These are phyloP conservation scores for Ammopiptanthus mongolicus DNA, from an alignment of 306 rosid species.

Conservation along the genomic window DNA sequence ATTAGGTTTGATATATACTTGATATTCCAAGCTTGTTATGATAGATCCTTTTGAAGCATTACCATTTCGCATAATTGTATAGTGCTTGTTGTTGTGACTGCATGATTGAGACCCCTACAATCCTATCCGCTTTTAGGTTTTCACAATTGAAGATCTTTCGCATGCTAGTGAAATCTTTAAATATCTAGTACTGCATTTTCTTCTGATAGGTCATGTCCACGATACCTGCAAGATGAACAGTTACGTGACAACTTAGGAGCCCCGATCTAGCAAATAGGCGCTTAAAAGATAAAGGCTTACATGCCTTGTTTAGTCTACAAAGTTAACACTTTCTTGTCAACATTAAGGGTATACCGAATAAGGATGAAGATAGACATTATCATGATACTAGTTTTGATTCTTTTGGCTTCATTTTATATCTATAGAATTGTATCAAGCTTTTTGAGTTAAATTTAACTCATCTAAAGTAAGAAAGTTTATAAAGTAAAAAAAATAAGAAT, in stretches of 20 bases:
- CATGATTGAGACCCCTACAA: neutral
- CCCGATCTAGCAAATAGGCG: neutral
- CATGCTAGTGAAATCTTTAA: neutral
- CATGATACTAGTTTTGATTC: neutral
- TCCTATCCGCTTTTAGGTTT: neutral
- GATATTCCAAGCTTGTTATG: neutral
- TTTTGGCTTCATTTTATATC: neutral
- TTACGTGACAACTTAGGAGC: neutral
- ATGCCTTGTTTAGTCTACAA: neutral
- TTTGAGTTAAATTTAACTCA: too few species aligned
- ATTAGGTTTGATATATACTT: neutral
- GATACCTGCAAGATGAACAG: neutral
- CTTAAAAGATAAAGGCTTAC: neutral
- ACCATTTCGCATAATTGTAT: neutral
- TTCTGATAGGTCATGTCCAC: neutral
- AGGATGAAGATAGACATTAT: neutral
- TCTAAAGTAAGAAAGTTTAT: too few species aligned
- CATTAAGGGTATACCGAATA: neutral
- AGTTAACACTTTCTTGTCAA: neutral
- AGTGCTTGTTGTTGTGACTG: neutral
- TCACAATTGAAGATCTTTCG: neutral
- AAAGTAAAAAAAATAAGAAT: too few species aligned
- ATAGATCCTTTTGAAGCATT: neutral
- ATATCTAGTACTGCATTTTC: neutral
- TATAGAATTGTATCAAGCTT: neutral